A percentile compares a stretch with the other conserved stretches of the same genome.
phyloP scores from a whole-genome alignment of 2,329 filamentous ascomycete species.

The Colletotrichum salicis region DNA sequence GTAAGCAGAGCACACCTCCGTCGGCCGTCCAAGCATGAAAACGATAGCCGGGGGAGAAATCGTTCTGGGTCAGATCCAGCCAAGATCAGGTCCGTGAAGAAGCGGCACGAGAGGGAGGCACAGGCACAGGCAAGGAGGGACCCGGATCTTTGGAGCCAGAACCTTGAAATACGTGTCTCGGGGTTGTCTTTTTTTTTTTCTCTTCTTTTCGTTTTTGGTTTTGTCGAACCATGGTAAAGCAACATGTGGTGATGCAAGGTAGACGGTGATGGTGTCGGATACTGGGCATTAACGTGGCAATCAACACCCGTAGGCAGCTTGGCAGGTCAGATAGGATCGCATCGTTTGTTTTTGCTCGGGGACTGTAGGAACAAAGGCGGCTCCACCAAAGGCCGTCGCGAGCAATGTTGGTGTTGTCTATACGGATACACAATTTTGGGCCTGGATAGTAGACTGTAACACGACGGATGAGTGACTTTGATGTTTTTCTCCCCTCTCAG shows the following conservation, averaged over 20 bases:
- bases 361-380: not conserved
- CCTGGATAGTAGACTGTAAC: not conserved
- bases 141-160: not conserved
- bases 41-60: not conserved
- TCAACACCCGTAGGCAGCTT: not conserved
- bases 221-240: not conserved
- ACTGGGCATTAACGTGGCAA: not conserved
- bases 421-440: not conserved
- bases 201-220: not conserved
- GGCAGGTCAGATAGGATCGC: not conserved
- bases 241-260: not conserved
- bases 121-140: not conserved
- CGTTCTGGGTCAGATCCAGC: not conserved
- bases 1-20: not conserved
- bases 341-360: not conserved
- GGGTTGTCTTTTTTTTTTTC: not conserved
- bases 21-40: not conserved
- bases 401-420: not conserved
- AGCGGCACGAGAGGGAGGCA: not conserved
- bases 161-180: not conserved
- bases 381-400: not conserved
- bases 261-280: not conserved
- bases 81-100: not conserved
- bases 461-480: not conserved
- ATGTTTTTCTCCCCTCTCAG: not conserved